These are phyloP conservation scores for Zychaea mexicana DNA, from an alignment of 371 early-diverging fungal genomes.

Conservation along the genomic window DNA sequence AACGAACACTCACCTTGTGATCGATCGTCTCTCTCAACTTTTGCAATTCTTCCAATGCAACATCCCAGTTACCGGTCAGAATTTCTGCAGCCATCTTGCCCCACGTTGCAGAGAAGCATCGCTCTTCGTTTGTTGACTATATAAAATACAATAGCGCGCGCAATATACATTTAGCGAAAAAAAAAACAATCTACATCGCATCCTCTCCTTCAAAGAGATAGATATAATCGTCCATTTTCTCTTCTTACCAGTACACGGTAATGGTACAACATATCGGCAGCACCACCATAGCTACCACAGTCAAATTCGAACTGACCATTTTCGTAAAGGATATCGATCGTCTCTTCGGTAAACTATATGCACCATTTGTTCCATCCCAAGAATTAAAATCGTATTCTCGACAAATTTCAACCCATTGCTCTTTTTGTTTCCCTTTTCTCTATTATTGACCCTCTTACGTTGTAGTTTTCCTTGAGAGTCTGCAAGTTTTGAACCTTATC, in stretches of 20 bases:
- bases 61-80: conserved; percentile 90
- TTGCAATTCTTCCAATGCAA: conserved; percentile 85
- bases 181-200: too few relatives aligned
- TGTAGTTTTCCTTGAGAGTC: conserved; percentile 82
- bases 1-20: conserved; percentile 26
- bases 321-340: conserved; percentile 82
- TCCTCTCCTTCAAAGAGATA: too few relatives aligned
- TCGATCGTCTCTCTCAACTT: conserved; percentile 88
- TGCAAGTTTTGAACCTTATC: conserved; percentile 89
- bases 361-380: background rate
- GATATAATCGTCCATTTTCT: background rate
- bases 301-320: conserved; percentile 89
- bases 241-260: conserved; percentile 82
- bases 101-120: conserved; percentile 87
- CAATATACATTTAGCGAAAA: too few relatives aligned
- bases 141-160: too few relatives aligned
- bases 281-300: conserved; percentile 90
- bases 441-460: conserved; percentile 43
- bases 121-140: conserved; percentile 82
- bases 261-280: conserved; percentile 92
- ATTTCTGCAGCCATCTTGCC: conserved; percentile 97
- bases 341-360: conserved; percentile 79
- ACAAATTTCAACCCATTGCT: background rate
- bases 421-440: too few relatives aligned
- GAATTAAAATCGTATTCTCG: background rate